Evolutionary conservation across 2,329 filamentous ascomycete species (phyloP), one percentile per base, ranked within the genome.

Genomic region (Cryphonectria naterciae): DNA sequence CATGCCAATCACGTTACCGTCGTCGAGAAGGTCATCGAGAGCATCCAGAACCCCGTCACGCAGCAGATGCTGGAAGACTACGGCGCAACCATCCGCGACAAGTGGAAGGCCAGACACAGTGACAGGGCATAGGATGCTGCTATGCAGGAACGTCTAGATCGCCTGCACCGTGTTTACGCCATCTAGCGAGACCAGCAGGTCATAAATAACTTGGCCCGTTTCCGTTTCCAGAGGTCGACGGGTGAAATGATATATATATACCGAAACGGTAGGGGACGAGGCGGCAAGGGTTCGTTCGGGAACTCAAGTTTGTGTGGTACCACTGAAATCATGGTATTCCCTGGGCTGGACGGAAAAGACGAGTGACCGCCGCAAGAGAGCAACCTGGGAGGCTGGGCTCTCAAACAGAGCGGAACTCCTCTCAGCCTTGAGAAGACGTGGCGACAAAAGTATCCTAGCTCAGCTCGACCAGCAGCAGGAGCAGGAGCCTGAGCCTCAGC

Each of bases 1-100:
- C 92, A 97, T 75, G 94, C 93, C 0, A 99, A 99, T 77, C 95
- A 98, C 81, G 91, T 93, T 72, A 90, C 85, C 25, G 95, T 93
- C 0, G 93, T 98, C 1, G 85, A 90, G 37, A 97, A 92, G 78
- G 96, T 99, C 4, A 86, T 98, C 71, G 91, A 95, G 74, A 97
- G 93, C 80, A 98, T 99, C 75, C 87, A 90, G 72, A 94, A 98
- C 77, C 90, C 90, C 1, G 94, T 99, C 15, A 92, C 89, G 0
- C 90, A 97, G 81, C 86, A 93, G 70, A 94, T 99, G 77, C 85
- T 99, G 46, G 86, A 95, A 62, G 86, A 83, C 1, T 86, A 88
- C 0, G 92, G 92, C 39, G 87, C 86, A 52, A 84, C 81, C n/a
- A 95, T 98, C 75, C 90, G 92, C 75, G 88, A 91, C 41, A 90